phyloP scores from a whole-genome alignment of 1,139 yeast genomes.

The Candida mesenterica region DNA sequence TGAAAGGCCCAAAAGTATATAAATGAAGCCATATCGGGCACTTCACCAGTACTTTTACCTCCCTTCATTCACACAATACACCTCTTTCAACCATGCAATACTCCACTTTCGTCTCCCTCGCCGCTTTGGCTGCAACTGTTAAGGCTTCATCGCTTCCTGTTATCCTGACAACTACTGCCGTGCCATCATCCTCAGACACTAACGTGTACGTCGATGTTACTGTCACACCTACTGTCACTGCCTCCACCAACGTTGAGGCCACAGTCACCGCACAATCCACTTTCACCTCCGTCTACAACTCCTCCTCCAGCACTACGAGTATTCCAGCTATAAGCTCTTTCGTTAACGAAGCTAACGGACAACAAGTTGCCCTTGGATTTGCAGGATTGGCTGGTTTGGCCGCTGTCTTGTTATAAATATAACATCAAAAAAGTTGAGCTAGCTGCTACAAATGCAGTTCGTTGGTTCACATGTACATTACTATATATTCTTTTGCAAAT shows the following conservation, averaged over 20 bases:
- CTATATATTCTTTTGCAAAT: too few species aligned
- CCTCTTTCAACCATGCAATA: constrained; percentile 26
- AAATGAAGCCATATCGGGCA: too few species aligned
- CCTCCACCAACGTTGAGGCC: constrained; percentile 36
- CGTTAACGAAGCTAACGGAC: constrained; percentile 31
- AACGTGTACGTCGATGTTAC: constrained; percentile 21
- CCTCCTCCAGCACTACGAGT: constrained; percentile 18
- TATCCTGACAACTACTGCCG: constrained; percentile 11
- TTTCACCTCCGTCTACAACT: constrained; percentile 24
- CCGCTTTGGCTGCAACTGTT: constrained; percentile 29
- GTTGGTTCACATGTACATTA: too few species aligned
- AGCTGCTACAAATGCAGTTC: too few species aligned
- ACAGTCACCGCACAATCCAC: constrained; percentile 36
- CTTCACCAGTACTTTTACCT: too few species aligned
- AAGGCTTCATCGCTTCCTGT: constrained; percentile 11
- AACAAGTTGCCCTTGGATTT: constrained; percentile 32
- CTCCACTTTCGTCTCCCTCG: constrained; percentile 29
- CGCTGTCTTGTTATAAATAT: constrained; percentile 43
- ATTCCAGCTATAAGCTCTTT: constrained; percentile 18
- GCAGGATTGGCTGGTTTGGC: constrained; percentile 50
- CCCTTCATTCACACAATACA: too few species aligned
- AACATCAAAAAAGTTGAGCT: too few species aligned
- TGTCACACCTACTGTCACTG: constrained; percentile 34
- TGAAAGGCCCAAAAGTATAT: too few species aligned
- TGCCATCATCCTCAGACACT: constrained; percentile 17